phyloP scores from a whole-genome alignment of 352 stramenopile genomes.

The Pythium phragmitis region DNA sequence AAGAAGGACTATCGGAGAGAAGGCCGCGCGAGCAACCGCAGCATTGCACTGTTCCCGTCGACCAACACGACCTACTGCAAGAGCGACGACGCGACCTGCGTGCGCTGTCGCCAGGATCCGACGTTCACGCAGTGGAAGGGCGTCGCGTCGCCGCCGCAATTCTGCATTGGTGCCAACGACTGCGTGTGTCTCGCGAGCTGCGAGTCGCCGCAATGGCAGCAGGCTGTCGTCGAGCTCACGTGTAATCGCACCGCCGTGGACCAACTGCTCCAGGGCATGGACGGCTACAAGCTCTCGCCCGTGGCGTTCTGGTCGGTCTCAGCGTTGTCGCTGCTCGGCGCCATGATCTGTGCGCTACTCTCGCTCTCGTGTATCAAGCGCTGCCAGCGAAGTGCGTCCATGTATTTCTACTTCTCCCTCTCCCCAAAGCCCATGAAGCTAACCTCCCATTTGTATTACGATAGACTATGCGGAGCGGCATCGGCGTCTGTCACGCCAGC shows the following conservation, averaged over 20 bases:
- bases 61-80: slow-evolving; percentile 61
- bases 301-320: slow-evolving; percentile 17
- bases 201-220: slow-evolving; percentile 42
- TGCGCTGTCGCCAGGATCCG: slow-evolving; percentile 22
- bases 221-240: slow-evolving; percentile 37
- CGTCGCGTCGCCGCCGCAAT: slow-evolving; percentile 33
- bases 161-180: slow-evolving; percentile 39
- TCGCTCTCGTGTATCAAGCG: slow-evolving; percentile 17
- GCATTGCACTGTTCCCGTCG: slow-evolving; percentile 41
- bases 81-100: slow-evolving; percentile 28
- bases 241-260: slow-evolving; percentile 31
- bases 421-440: background rate
- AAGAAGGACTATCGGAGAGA: slow-evolving; percentile 41
- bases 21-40: slow-evolving; percentile 23
- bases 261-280: background rate
- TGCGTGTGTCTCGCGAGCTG: slow-evolving; percentile 63
- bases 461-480: slow-evolving; percentile 21
- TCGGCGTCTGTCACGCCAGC: slow-evolving; percentile 13
- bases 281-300: slow-evolving; percentile 9
- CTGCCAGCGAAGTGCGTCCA: slow-evolving; percentile 9
- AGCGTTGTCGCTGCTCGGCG: slow-evolving; percentile 16
- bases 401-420: background rate
- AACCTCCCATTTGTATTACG: background rate
- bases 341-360: slow-evolving; percentile 17
- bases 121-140: slow-evolving; percentile 31